Evolutionary conservation across 225 moss, liverwort and hornwort species (phyloP).

Genomic region (Climacium dendroides): DNA sequence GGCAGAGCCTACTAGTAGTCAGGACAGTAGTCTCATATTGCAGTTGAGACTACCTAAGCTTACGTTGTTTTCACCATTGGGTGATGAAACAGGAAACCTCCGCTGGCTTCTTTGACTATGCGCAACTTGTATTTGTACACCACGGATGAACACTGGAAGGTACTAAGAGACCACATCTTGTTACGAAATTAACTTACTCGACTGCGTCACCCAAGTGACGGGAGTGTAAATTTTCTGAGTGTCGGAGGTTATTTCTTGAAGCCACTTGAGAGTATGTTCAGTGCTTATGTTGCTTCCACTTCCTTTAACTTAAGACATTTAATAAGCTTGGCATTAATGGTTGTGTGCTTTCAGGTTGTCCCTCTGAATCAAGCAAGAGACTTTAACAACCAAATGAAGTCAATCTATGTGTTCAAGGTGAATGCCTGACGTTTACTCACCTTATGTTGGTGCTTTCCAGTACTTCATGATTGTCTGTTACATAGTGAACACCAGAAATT

Average conservation of each 20-base stretch:
- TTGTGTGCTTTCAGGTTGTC: conserved; percentile 49
- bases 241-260: neutral
- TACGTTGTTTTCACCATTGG: neutral
- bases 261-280: neutral
- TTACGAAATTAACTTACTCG: neutral
- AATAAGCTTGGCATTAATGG: neutral
- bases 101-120: conserved; percentile 87
- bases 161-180: conserved; percentile 3
- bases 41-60: neutral
- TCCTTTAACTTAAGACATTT: neutral
- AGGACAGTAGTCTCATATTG: neutral
- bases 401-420: conserved; percentile 93
- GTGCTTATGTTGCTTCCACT: neutral
- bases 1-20: neutral
- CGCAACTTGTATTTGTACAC: conserved; percentile 79
- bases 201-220: neutral
- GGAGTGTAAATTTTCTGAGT: neutral
- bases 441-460: neutral
- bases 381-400: conserved; percentile 55
- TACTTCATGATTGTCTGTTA: neutral
- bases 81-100: conserved; percentile 76
- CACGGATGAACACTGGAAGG: conserved; percentile 87
- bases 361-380: conserved; percentile 83
- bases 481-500: neutral
- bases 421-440: neutral